A percentile compares a stretch with the other conserved stretches of the same genome.
Conservation (phyloP, 139 green algal species). For the Gonium pectorale region DNA sequence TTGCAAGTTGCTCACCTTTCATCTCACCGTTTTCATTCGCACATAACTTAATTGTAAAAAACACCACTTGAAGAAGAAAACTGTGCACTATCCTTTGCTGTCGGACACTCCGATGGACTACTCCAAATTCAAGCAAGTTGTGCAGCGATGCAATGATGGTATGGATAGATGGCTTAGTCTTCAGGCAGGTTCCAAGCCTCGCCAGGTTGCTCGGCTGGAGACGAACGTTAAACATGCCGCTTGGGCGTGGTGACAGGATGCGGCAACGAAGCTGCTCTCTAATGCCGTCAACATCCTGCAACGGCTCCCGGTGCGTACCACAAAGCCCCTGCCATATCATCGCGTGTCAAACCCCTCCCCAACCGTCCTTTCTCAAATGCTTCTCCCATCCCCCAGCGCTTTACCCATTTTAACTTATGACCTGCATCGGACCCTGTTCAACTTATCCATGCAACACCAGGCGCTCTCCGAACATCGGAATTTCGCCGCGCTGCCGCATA, state of each 20-base stretch:
- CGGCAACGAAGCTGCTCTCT: not conserved
- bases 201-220: too few species aligned
- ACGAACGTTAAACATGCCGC: not conserved
- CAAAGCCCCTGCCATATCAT: not conserved
- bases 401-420: not conserved
- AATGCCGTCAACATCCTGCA: conserved; percentile 35
- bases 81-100: too few species aligned
- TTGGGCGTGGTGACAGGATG: conserved; percentile 1
- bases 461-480: conserved; percentile 1
- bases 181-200: not conserved
- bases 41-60: too few species aligned
- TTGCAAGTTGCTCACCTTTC: too few species aligned
- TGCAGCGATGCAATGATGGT: not conserved
- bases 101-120: too few species aligned
- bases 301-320: conserved; percentile 6
- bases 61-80: too few species aligned
- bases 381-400: not conserved
- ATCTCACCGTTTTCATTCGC: too few species aligned
- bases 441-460: not conserved
- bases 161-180: conserved; percentile 11
- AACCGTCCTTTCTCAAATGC: not conserved
- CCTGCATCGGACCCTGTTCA: not conserved
- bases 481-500: not conserved
- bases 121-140: not conserved
- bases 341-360: not conserved